Evolutionary conservation across 2,329 filamentous ascomycete genomes (phyloP).

Genomic region (Clarireedia paspali): DNA sequence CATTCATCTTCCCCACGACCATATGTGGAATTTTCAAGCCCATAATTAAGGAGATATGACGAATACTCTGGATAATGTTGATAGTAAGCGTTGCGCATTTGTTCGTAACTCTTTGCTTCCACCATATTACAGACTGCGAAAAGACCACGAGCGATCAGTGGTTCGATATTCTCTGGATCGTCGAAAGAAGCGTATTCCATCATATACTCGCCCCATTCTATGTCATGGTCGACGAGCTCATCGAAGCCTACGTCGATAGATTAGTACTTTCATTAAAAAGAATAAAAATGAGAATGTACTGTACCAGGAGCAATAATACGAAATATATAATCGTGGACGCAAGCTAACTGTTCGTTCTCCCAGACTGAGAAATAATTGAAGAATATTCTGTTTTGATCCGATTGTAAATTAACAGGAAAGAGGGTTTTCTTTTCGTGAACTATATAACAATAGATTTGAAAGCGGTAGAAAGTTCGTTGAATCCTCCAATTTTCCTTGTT

Average conservation of each 20-base stretch:
- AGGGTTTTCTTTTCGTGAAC: background rate
- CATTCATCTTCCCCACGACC: background rate
- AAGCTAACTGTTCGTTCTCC: constrained; percentile 12
- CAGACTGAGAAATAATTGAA: constrained; percentile 8
- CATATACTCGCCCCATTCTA: background rate
- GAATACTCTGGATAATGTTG: background rate
- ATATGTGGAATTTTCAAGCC: background rate
- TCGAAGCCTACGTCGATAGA: background rate
- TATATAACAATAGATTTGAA: constrained; percentile 10
- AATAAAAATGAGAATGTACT: background rate
- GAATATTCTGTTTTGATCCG: background rate
- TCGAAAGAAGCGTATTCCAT: background rate
- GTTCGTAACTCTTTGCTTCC: background rate
- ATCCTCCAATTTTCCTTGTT: constrained; percentile 1
- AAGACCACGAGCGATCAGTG: background rate
- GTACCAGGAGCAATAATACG: constrained; percentile 2
- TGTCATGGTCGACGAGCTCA: background rate
- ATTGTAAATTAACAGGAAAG: background rate
- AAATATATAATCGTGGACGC: constrained; percentile 10
- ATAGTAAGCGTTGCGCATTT: background rate
- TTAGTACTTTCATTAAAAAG: background rate
- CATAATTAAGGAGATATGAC: background rate
- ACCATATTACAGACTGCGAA: background rate
- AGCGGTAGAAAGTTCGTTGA: constrained; percentile 10
- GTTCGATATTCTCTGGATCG: background rate